Base-by-base conservation (phyloP, 140 eudicot species). In the Senecio squalidus region DNA sequence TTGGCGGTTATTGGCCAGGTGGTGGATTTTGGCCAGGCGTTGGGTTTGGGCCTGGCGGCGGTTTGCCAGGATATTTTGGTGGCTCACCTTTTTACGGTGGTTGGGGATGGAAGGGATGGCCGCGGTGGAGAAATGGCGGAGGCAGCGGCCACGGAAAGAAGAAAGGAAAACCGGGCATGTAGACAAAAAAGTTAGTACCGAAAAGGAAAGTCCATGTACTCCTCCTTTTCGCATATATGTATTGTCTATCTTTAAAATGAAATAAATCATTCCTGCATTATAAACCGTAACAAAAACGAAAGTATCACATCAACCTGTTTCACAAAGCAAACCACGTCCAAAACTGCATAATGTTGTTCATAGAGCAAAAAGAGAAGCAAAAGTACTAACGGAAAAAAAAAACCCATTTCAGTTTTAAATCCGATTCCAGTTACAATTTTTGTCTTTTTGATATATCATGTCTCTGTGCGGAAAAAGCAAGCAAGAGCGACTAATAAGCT, bases 121-220 rank as follows among this genome's bases (percentile, higher is more conserved):
- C 68, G 4, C 26, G 61, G 68, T 48, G 53, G 67, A 68, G 34
- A 14, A 15, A 8, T 18, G 5, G 58, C 2, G 8, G 39, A 7
- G 58, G 51, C 17, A 45, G 48, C 18, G 60, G 70, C 41, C 36
- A 64, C 4, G 41, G 44, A 27, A 45, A 45, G 53, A 64, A 28
- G 40, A 72, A 49, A 16, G 61, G 6, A 28, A 56, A 72, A 64
- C 77, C 56, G 3, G 59, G 11, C 34, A 66, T 45, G 14, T 72
- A 72, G 41, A 57, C 6, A 13, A n/a, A n/a, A n/a, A 18, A 16
- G 1, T 2, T 4, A 46, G 46, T 50, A 27, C 46, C 16, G 11
- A 36, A 11, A 61, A 16, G 6, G 29, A 17, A 20, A 52, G 51
- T 40, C 22, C 34, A 52, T 72, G 14, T 17, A 21, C 51, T 17